phyloP scores from a whole-genome alignment of 768 basidiomycete genomes.

The Amanita jacksonii region DNA sequence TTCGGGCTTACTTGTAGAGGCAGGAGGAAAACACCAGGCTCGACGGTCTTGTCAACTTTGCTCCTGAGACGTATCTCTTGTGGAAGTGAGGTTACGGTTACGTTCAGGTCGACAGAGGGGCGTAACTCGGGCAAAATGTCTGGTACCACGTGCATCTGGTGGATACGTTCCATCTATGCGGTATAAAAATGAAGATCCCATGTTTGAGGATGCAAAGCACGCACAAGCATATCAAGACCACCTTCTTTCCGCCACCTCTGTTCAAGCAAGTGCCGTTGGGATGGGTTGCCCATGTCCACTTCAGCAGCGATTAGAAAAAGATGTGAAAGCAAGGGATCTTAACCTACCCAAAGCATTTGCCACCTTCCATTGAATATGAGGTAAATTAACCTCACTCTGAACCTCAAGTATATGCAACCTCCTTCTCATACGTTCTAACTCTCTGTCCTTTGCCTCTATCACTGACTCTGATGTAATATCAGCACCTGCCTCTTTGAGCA shows the following conservation, averaged over 20 bases:
- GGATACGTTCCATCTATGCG: slow-evolving; percentile 80
- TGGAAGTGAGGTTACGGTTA: slow-evolving; percentile 34
- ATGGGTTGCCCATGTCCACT: slow-evolving; percentile 62
- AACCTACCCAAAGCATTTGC: slow-evolving; percentile 68
- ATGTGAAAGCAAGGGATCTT: neutral
- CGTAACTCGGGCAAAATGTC: slow-evolving; percentile 69
- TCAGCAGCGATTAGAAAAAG: neutral
- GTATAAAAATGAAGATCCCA: neutral
- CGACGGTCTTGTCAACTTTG: slow-evolving; percentile 37
- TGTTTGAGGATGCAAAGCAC: slow-evolving; percentile 19
- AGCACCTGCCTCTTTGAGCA: slow-evolving; percentile 15
- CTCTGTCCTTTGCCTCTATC: slow-evolving; percentile 22
- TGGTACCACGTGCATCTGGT: slow-evolving; percentile 87
- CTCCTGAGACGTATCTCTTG: slow-evolving; percentile 22
- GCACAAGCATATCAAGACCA: slow-evolving; percentile 71
- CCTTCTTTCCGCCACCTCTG: slow-evolving; percentile 83
- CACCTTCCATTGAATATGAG: slow-evolving; percentile 70
- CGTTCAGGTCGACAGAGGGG: slow-evolving; percentile 66
- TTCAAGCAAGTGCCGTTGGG: slow-evolving; percentile 75
- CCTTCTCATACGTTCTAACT: slow-evolving; percentile 35
- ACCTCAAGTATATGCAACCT: slow-evolving; percentile 58
- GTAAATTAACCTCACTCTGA: slow-evolving; percentile 79
- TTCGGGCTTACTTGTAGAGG: slow-evolving; percentile 53
- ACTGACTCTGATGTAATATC: slow-evolving; percentile 19
- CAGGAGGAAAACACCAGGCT: slow-evolving; percentile 60